Evolutionary conservation across 306 rosid species (phyloP).

Genomic region (Coriaria nepalensis): DNA sequence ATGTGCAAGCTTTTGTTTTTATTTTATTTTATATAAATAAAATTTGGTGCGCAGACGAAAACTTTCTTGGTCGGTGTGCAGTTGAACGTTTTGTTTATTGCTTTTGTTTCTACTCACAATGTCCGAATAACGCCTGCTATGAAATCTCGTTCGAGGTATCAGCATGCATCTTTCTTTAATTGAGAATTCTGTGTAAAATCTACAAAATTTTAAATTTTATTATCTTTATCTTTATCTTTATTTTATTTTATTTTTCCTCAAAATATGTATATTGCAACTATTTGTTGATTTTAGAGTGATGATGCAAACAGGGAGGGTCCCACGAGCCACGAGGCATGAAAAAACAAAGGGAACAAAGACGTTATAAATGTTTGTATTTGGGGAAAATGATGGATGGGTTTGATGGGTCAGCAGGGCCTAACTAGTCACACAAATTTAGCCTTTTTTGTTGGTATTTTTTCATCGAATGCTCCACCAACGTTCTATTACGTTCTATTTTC

Average conservation of each 20-base stretch:
- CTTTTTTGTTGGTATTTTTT: constrained; percentile 1
- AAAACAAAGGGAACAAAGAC: constrained; percentile 12
- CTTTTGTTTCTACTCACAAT: background rate
- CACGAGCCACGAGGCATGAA: background rate
- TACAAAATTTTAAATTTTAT: no score
- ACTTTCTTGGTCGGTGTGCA: constrained; percentile 46
- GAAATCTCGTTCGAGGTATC: background rate
- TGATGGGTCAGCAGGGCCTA: constrained; percentile 15
- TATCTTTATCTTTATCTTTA: no score
- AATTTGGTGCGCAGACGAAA: background rate
- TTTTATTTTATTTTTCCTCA: no score
- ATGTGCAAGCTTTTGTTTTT: constrained; percentile 15
- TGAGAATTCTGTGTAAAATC: no score
- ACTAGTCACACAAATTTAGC: background rate
- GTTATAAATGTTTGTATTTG: constrained; percentile 1
- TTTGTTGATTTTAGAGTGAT: background rate
- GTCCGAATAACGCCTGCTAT: background rate
- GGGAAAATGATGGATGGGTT: constrained; percentile 12
- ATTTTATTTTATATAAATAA: no score
- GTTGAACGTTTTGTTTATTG: constrained; percentile 41
- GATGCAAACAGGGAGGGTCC: constrained; percentile 5
- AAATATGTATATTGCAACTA: no score
- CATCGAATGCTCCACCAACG: constrained; percentile 26
- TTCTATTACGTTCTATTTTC: constrained; percentile 22
- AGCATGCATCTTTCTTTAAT: constrained; percentile 1